Percentiles rank a stretch among this genome's conserved stretches.
These are phyloP conservation scores for Ascomycota sp. DNA, from an alignment of 2,329 filamentous ascomycete genomes.

Conservation along the genomic window DNA sequence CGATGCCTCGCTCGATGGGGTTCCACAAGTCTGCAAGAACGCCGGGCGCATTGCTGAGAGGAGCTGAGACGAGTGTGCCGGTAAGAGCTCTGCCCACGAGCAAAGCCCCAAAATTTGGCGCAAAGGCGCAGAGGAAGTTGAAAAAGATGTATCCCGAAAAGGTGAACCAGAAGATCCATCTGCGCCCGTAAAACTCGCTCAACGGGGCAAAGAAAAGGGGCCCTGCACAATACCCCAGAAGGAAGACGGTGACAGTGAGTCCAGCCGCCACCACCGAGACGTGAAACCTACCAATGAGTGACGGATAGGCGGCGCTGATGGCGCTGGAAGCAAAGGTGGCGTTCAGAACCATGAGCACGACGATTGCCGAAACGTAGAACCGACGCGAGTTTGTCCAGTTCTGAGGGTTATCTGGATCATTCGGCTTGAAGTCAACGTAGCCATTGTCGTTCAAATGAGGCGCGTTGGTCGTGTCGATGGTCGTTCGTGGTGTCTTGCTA, in stretches of 20 bases:
- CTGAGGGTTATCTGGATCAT: slow-evolving; percentile 27
- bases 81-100: slow-evolving; percentile 32
- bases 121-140: slow-evolving; percentile 30
- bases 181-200: slow-evolving; percentile 45
- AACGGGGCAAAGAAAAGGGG: slow-evolving; percentile 53
- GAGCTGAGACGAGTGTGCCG: slow-evolving; percentile 30
- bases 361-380: slow-evolving; percentile 17
- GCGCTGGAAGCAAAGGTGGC: slow-evolving; percentile 25
- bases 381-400: slow-evolving; percentile 22
- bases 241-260: slow-evolving; percentile 57
- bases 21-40: slow-evolving; percentile 31
- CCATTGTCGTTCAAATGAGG: slow-evolving; percentile 26
- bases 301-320: slow-evolving; percentile 6
- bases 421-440: slow-evolving; percentile 25
- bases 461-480: slow-evolving; percentile 1
- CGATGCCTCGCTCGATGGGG: slow-evolving; percentile 33
- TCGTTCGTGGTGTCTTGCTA: too few species aligned
- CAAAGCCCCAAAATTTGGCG: slow-evolving; percentile 27
- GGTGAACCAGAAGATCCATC: slow-evolving; percentile 28
- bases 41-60: slow-evolving; percentile 25
- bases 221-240: slow-evolving; percentile 50
- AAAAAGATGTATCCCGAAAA: slow-evolving; percentile 27
- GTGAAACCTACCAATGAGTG: slow-evolving; percentile 20
- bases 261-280: slow-evolving; percentile 39
- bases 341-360: slow-evolving; percentile 28